These are phyloP conservation scores for Linnemannia zychae DNA, from an alignment of 192 early-diverging fungal species.

Conservation along the genomic window DNA sequence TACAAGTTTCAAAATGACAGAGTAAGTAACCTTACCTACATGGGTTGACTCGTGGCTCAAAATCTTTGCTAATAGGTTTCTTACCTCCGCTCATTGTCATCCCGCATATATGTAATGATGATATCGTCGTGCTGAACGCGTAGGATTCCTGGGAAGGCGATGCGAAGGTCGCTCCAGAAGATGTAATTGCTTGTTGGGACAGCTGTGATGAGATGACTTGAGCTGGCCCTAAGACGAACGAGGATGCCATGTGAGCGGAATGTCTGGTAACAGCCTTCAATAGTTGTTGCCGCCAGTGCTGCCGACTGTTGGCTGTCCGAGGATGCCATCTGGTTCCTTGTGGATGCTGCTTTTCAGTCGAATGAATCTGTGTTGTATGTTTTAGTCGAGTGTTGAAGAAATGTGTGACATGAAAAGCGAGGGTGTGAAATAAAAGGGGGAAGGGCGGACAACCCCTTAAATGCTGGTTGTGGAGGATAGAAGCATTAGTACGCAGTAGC, in stretches of 20 bases:
- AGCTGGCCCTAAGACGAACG: neutral
- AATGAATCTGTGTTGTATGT: neutral
- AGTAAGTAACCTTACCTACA: no score
- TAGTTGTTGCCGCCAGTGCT: neutral
- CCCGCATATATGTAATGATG: neutral
- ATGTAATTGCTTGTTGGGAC: neutral
- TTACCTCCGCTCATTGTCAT: conserved; percentile 1
- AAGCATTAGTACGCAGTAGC: no score
- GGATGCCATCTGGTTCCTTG: conserved; percentile 7
- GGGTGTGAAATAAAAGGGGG: neutral
- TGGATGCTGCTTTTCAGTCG: no score
- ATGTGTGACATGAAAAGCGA: neutral
- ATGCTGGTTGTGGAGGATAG: no score
- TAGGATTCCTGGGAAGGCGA: neutral
- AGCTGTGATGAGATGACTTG: neutral
- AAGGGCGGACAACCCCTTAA: neutral
- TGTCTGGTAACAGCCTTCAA: neutral
- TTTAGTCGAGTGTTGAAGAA: neutral
- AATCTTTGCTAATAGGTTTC: neutral
- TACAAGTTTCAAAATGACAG: neutral
- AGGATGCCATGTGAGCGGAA: neutral
- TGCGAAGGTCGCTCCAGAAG: neutral
- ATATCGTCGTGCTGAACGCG: neutral
- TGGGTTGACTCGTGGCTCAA: no score
- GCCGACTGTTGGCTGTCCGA: neutral